Evolutionary conservation across 495 filamentous ascomycete species (phyloP).

Genomic region (Venustampulla echinocandica): DNA sequence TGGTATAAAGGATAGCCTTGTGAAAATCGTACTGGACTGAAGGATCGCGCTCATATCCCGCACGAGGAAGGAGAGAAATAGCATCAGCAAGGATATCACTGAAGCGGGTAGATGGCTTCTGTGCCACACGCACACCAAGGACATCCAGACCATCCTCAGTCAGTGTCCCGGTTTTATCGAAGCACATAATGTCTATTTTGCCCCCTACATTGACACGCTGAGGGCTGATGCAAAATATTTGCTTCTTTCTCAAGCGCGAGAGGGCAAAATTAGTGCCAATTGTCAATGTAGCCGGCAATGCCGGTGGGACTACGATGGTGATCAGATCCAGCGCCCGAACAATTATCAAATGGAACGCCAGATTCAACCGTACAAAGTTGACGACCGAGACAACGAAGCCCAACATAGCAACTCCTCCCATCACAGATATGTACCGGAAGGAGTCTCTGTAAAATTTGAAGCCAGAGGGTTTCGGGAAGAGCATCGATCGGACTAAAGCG

Average conservation of each 20-base stretch:
- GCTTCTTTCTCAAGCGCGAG: constrained; percentile 70
- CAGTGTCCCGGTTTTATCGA: constrained; percentile 96
- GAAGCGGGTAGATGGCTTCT: constrained; percentile 47
- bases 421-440: constrained; percentile 95
- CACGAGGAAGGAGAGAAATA: constrained; percentile 45
- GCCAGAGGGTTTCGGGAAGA: constrained; percentile 94
- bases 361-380: constrained; percentile 77
- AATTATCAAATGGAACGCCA: constrained; percentile 83
- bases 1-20: constrained; percentile 73
- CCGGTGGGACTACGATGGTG: constrained; percentile 95
- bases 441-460: constrained; percentile 99
- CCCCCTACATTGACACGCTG: constrained; percentile 94
- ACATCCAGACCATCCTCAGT: constrained; percentile 97
- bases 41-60: constrained; percentile 44
- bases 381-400: constrained; percentile 86
- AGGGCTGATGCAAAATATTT: constrained; percentile 96
- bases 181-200: constrained; percentile 92
- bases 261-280: constrained; percentile 97
- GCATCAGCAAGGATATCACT: constrained; percentile 37
- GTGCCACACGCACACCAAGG: constrained; percentile 72
- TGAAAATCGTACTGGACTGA: constrained; percentile 53
- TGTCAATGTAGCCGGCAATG: constrained; percentile 89
- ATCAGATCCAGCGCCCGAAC: constrained; percentile 91
- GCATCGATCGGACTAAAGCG: constrained; percentile 91
- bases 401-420: constrained; percentile 78